Conservation (phyloP, 1,284 basidiomycete species). For the Chiua sp. region DNA sequence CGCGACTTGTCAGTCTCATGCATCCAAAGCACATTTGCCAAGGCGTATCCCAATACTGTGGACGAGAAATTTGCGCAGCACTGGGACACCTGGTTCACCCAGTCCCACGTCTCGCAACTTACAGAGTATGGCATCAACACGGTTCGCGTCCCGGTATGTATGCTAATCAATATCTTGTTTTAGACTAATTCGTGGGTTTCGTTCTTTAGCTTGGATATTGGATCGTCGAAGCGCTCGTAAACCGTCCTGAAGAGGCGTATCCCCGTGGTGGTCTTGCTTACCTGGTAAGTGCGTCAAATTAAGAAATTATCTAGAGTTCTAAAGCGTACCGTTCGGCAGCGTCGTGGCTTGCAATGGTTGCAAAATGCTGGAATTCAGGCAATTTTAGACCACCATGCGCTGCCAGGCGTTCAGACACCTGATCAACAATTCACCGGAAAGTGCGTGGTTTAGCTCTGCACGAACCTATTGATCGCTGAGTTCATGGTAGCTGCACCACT, state of each 20-base stretch:
- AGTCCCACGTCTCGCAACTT: slow-evolving; percentile 61
- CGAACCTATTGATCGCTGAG: slow-evolving; percentile 9
- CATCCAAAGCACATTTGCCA: slow-evolving; percentile 54
- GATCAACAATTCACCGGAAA: slow-evolving; percentile 70
- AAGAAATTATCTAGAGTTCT: background rate
- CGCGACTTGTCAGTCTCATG: slow-evolving; percentile 1
- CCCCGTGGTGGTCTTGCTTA: slow-evolving; percentile 70
- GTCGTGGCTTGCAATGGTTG: slow-evolving; percentile 63
- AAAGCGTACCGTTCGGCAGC: slow-evolving; percentile 41
- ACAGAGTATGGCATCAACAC: slow-evolving; percentile 66
- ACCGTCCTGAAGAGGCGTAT: slow-evolving; percentile 64
- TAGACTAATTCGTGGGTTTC: background rate
- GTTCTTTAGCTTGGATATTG: slow-evolving; percentile 72
- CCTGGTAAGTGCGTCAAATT: slow-evolving; percentile 48
- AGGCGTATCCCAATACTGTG: slow-evolving; percentile 62
- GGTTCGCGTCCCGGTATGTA: slow-evolving; percentile 71
- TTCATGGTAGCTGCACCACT: slow-evolving; percentile 56
- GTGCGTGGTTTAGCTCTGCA: slow-evolving; percentile 40
- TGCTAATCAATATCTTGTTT: background rate
- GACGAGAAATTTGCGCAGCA: slow-evolving; percentile 65
- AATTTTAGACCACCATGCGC: slow-evolving; percentile 78
- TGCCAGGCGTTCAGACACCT: slow-evolving; percentile 70
- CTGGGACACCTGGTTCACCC: slow-evolving; percentile 77
- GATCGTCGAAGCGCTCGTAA: slow-evolving; percentile 75
- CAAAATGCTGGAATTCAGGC: slow-evolving; percentile 64